These are phyloP conservation scores for Darksidea phi DNA, from an alignment of 495 filamentous ascomycete species.

Conservation along the genomic window DNA sequence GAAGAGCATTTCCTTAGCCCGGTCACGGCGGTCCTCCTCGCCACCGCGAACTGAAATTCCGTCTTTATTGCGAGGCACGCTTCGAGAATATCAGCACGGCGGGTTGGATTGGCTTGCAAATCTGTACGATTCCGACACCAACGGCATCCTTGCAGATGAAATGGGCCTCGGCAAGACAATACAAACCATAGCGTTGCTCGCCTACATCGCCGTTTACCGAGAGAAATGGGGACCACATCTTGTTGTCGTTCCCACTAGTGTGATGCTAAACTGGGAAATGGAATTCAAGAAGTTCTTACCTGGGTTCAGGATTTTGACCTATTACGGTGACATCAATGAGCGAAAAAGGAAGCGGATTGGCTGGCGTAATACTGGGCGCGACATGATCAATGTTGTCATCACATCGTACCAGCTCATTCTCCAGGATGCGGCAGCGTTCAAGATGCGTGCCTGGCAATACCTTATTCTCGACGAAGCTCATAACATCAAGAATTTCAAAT, in stretches of 20 bases:
- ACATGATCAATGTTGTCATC: conserved; percentile 93
- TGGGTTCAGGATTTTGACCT: conserved; percentile 96
- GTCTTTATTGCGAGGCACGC: conserved; percentile 81
- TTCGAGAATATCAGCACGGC: conserved; percentile 95
- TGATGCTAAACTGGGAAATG: conserved; percentile 99
- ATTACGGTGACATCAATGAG: conserved; percentile 83
- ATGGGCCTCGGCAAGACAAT: conserved; percentile 99
- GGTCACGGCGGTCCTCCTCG: conserved; percentile 25
- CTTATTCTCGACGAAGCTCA: conserved; percentile 98
- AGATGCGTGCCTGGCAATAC: conserved; percentile 92
- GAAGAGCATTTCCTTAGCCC: conserved; percentile 4
- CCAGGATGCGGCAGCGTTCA: conserved; percentile 89
- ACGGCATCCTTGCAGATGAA: conserved; percentile 98
- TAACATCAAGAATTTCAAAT: conserved; percentile 99
- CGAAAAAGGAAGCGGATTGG: conserved; percentile 84
- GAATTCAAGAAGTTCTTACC: conserved; percentile 99
- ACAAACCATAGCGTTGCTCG: conserved; percentile 92
- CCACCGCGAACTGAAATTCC: conserved; percentile 53
- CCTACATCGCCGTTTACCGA: conserved; percentile 87
- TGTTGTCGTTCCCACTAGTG: conserved; percentile 94
- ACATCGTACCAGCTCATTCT: conserved; percentile 96
- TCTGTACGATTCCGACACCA: conserved; percentile 87
- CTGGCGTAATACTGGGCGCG: conserved; percentile 71
- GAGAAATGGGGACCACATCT: conserved; percentile 95
- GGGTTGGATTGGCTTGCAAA: conserved; percentile 95